These are phyloP conservation scores for Fusarium subglutinans DNA, from an alignment of 2,329 filamentous ascomycete genomes.

Conservation along the genomic window DNA sequence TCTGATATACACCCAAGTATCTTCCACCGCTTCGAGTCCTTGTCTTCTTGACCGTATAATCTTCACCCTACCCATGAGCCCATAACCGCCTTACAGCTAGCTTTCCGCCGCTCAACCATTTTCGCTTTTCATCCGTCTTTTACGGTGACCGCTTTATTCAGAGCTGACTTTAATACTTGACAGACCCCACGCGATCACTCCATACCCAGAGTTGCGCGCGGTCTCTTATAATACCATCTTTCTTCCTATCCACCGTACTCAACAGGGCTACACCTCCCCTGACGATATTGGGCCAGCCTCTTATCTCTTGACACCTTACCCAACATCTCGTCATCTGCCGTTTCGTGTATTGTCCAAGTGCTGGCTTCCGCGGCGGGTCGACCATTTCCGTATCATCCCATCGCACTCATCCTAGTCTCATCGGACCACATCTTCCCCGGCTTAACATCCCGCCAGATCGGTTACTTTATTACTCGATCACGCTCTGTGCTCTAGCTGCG, in stretches of 20 bases:
- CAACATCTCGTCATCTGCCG: constrained; percentile 10
- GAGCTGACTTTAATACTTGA: constrained; percentile 27
- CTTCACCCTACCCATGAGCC: constrained; percentile 37
- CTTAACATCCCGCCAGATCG: constrained; percentile 38
- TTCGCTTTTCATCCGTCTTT: constrained; percentile 11
- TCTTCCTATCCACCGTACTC: not conserved
- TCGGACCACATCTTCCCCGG: constrained; percentile 40
- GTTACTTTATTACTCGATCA: constrained; percentile 33
- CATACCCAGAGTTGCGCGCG: constrained; percentile 4
- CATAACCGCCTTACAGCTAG: constrained; percentile 13
- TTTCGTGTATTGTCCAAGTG: constrained; percentile 34
- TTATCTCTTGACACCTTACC: constrained; percentile 3
- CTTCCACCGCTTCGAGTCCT: constrained; percentile 32
- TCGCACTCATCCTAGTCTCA: constrained; percentile 41
- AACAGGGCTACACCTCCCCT: not conserved
- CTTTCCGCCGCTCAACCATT: constrained; percentile 12
- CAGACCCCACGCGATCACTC: constrained; percentile 29
- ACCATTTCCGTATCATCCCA: constrained; percentile 30
- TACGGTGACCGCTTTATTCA: constrained; percentile 35
- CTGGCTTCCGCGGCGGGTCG: constrained; percentile 29
- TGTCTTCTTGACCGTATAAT: constrained; percentile 31
- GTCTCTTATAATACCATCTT: not conserved
- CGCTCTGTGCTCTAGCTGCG: constrained; percentile 15
- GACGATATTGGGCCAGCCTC: constrained; percentile 4
- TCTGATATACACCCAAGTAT: constrained; percentile 23